Base-by-base conservation (phyloP, 2,329 filamentous ascomycete species). In the Aspergillus awamori region DNA sequence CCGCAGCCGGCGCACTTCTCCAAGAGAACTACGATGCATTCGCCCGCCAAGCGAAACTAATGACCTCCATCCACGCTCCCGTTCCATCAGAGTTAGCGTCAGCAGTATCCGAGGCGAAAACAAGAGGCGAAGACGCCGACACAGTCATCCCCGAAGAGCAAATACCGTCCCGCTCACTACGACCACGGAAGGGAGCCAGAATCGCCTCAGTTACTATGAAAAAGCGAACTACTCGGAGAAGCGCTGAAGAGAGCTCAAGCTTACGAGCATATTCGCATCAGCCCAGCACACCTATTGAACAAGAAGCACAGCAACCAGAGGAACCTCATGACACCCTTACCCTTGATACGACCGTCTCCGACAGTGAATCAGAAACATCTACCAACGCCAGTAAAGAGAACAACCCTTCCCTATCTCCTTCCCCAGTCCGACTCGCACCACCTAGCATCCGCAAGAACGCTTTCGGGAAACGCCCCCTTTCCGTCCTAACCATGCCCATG, bases 41-140 rank as follows among this genome's bases (percentile, higher is more conserved):
- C 68, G 81, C 82, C 53, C 77, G 82, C 54, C 77, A 86, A 61
- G 86, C 86, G 15, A 82, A 78, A 71, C 71, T 88, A 48, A 87
- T 88, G 86, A 86, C 85, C 3, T 83, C 82, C 2, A 86, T 88
- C 11, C 85, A 89, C 67, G 86, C 86, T 8, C 77, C 77, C 0
- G 77, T 87, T 17, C 84, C 85, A 0, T 60, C 64, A 17, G 75
- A 78, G 13, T 63, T 87, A 57, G 72, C 67, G 53, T 71, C 72
- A 0, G 75, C 75, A 10, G 85, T 84, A 2, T 67, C 69, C 17
- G 82, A 86, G 63, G 86, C 86, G 11, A 86, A 84, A 70, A 75
- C 75, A 61, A 73, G 83, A 54, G 84, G 84, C 3, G 84, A 86
- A 66, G 84, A 84, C 67, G 64, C 73, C 63, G 65, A 68, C 8